Evolutionary conservation across 805 yeast genomes (phyloP).

Genomic region (Candida hispaniensis): DNA sequence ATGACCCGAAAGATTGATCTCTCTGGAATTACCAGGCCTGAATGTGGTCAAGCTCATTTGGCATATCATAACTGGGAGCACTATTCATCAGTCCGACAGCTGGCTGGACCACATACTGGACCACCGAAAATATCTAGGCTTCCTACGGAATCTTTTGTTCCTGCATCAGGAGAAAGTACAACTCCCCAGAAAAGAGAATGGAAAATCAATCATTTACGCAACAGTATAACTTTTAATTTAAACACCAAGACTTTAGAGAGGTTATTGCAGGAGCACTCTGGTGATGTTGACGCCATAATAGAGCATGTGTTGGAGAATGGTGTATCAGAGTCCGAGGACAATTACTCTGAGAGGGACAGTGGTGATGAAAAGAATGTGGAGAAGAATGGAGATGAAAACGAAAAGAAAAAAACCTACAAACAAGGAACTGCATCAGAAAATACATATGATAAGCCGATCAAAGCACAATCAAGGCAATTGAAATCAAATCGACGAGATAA

Average conservation of each 20-base stretch:
- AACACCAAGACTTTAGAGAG: conserved; percentile 1
- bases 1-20: not conserved
- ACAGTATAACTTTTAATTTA: conserved; percentile 3
- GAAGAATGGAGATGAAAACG: too few species aligned
- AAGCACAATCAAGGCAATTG: too few species aligned
- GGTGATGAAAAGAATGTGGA: too few species aligned
- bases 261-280: conserved; percentile 4
- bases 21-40: conserved; percentile 4
- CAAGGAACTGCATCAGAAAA: too few species aligned
- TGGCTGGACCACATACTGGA: conserved; percentile 32
- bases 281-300: conserved; percentile 7
- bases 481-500: too few species aligned
- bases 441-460: too few species aligned
- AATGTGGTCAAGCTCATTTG: conserved; percentile 24
- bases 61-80: conserved; percentile 38
- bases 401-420: too few species aligned
- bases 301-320: conserved; percentile 11
- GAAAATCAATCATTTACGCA: conserved; percentile 8
- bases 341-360: too few species aligned
- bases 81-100: conserved; percentile 33
- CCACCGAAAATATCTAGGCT: conserved; percentile 21
- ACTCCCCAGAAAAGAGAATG: conserved; percentile 5
- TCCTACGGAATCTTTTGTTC: not conserved
- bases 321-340: conserved; percentile 3
- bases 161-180: not conserved